These are phyloP conservation scores for Akanthomyces lecanii DNA, from an alignment of 2,329 filamentous ascomycete genomes.

Conservation along the genomic window DNA sequence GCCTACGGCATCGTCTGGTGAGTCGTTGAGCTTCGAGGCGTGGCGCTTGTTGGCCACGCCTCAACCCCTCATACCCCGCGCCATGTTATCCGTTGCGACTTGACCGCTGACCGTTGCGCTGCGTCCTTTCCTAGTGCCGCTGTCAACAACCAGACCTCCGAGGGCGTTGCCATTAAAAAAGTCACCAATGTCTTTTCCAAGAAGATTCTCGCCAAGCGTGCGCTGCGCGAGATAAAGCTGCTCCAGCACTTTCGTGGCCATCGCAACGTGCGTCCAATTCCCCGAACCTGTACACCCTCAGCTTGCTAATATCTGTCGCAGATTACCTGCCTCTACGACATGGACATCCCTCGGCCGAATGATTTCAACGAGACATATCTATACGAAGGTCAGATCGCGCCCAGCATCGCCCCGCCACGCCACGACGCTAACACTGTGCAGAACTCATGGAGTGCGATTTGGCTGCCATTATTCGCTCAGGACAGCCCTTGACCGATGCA, in stretches of 20 bases:
- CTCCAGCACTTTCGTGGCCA: constrained; percentile 94
- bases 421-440: constrained; percentile 33
- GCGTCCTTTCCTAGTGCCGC: constrained; percentile 62
- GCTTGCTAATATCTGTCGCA: constrained; percentile 42
- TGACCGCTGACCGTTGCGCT: background rate
- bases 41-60: background rate
- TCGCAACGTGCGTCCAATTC: constrained; percentile 61
- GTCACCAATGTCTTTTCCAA: constrained; percentile 99
- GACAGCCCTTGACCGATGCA: constrained; percentile 93
- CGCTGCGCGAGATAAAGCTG: constrained; percentile 96
- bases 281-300: constrained; percentile 1
- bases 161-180: constrained; percentile 98
- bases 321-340: constrained; percentile 99
- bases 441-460: constrained; percentile 99
- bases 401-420: background rate
- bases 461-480: constrained; percentile 94
- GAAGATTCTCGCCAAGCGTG: constrained; percentile 98
- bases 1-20: constrained; percentile 99
- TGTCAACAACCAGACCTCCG: constrained; percentile 82
- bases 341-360: constrained; percentile 96
- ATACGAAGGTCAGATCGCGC: constrained; percentile 72
- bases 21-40: constrained; percentile 23
- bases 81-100: background rate
- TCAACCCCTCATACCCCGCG: constrained; percentile 18
- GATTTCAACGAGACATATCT: constrained; percentile 99